Evolutionary conservation across 768 basidiomycete species (phyloP), one percentile per base, ranked within the genome.

Genomic region (Tephrocybe sp.): DNA sequence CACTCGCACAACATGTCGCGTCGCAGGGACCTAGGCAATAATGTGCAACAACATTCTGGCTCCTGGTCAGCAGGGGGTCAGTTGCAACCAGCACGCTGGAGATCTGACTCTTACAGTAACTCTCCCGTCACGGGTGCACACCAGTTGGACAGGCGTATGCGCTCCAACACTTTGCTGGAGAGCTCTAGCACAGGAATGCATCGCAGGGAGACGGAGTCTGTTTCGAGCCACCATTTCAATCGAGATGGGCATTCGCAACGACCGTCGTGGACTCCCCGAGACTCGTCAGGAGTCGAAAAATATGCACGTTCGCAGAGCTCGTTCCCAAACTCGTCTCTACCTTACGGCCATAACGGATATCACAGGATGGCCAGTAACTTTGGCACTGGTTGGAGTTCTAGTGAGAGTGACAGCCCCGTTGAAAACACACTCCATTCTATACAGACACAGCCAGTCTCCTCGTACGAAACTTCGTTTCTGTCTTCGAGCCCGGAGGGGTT

Each of bases 401-500:
- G 57, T 12, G 67, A 68, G 31, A 59, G 55, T 35, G 65, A 58
- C 32, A 58, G 64, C 17, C 59, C 73, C 45, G 62, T 61, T 14
- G 70, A 71, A 9, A 68, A 69, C 1, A 68, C 68, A 5, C 64
- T 73, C 7, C 73, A 75, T 45, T 38, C 61, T 26, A 56, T 52
- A 17, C 51, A 51, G 48, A 54, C 58, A 33, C 56, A 60, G 42
- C 33, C 56, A 9, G 39, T 55, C 20, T 34, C 54, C 13, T 52
- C 52, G 30, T 56, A 56, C 42, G 52, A 54, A 16, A n/a, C 34
- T 23, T 46, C 68, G 22, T 69, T 66, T 45, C 60, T 72, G 12
- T 58, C 74, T 43, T 68, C 75, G 17, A 73, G 70, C 48, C 68
- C 74, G 48, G 76, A 74, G 39, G 75, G 74, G 26, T 75, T 72